Conservation (phyloP, 2,329 filamentous ascomycete genomes). For the Cordyceps tenuipes region DNA sequence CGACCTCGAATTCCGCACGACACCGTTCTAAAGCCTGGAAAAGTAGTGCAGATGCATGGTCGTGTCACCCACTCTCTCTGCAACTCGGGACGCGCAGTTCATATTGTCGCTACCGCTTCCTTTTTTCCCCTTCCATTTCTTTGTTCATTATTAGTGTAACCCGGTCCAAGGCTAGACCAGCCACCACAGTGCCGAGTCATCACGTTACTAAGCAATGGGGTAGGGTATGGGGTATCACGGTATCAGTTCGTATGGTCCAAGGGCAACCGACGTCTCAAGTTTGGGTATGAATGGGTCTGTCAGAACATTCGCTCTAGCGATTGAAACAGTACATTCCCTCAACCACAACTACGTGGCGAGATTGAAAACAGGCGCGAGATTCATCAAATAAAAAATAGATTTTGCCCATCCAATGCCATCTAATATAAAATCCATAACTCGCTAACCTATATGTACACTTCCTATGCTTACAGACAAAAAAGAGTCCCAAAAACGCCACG, state of each 20-base stretch:
- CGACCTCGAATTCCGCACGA: not conserved
- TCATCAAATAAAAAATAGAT: not conserved
- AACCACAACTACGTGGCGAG: too few species aligned
- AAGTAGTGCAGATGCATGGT: not conserved
- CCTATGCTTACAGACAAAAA: not conserved
- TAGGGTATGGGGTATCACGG: too few species aligned
- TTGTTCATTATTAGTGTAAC: not conserved
- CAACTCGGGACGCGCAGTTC: not conserved
- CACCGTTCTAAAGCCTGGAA: not conserved
- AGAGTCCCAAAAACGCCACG: not conserved
- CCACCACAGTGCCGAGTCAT: not conserved
- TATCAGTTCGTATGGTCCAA: too few species aligned
- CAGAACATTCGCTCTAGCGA: too few species aligned
- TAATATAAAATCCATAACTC: not conserved
- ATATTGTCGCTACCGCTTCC: not conserved
- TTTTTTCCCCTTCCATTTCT: too few species aligned
- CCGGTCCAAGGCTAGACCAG: not conserved
- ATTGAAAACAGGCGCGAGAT: not conserved
- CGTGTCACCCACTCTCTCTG: not conserved
- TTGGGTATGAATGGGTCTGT: too few species aligned
- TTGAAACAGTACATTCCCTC: too few species aligned
- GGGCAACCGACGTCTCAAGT: too few species aligned
- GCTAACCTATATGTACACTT: constrained; percentile 8
- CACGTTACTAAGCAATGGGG: not conserved
- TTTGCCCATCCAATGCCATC: constrained; percentile 7